These are phyloP conservation scores for Pseudophaeomoniella oleicola DNA, from an alignment of 2,329 filamentous ascomycete species.

Conservation along the genomic window DNA sequence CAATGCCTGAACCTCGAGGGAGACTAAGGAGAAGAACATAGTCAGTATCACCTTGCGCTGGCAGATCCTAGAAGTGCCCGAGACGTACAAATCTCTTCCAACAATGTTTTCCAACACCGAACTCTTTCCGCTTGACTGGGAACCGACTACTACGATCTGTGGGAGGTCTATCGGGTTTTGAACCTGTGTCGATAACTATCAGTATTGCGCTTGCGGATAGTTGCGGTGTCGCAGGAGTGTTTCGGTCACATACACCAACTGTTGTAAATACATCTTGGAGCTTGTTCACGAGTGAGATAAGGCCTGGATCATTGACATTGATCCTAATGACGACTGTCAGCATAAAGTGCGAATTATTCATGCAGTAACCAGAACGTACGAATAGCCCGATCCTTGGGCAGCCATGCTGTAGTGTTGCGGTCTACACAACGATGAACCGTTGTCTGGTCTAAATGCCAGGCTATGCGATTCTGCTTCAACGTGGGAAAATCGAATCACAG, in stretches of 20 bases:
- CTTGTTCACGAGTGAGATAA: slow-evolving; percentile 87
- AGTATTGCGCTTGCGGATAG: not conserved
- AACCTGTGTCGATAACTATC: slow-evolving; percentile 40
- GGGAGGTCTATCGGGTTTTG: slow-evolving; percentile 98
- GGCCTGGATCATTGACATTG: slow-evolving; percentile 55
- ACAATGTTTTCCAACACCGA: slow-evolving; percentile 98
- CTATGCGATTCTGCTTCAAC: no score
- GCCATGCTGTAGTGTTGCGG: slow-evolving; percentile 22
- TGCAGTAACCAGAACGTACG: slow-evolving; percentile 22
- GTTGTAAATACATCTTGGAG: slow-evolving; percentile 98
- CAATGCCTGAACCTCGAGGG: slow-evolving; percentile 92
- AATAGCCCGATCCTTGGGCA: slow-evolving; percentile 25
- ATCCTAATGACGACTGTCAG: slow-evolving; percentile 33
- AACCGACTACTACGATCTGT: slow-evolving; percentile 95
- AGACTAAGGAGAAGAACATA: slow-evolving; percentile 42
- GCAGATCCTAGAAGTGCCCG: slow-evolving; percentile 1
- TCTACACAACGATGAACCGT: no score
- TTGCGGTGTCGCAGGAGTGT: not conserved
- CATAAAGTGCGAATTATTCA: slow-evolving; percentile 11
- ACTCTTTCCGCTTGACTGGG: slow-evolving; percentile 98
- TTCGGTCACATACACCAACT: slow-evolving; percentile 54
- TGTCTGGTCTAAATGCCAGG: no score
- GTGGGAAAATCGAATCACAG: no score
- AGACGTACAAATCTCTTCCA: slow-evolving; percentile 86
- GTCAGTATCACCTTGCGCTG: slow-evolving; percentile 9